These are phyloP conservation scores for Lyophyllum atratum DNA, from an alignment of 768 basidiomycete genomes.

Conservation along the genomic window DNA sequence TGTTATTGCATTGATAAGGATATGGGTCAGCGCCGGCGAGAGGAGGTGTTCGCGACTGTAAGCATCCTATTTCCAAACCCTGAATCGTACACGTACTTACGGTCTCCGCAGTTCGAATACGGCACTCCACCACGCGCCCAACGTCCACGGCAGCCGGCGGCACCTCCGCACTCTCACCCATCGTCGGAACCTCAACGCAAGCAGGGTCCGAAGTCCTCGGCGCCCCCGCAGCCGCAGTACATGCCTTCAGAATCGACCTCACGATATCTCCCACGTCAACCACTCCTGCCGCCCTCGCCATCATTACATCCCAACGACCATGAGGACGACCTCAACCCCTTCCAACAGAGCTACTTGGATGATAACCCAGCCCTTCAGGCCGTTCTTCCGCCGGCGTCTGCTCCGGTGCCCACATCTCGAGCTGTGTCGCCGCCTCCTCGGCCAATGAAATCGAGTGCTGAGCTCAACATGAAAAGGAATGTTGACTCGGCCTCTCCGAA, in stretches of 20 bases:
- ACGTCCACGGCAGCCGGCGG: constrained; percentile 7
- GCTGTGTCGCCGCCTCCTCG: constrained; percentile 12
- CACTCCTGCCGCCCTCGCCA: constrained; percentile 23
- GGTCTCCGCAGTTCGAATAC: constrained; percentile 33
- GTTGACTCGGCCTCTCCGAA: constrained; percentile 23
- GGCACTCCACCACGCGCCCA: constrained; percentile 20
- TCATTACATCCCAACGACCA: constrained; percentile 18
- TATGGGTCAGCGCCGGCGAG: constrained; percentile 37
- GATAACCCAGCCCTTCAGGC: constrained; percentile 21
- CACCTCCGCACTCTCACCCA: background rate
- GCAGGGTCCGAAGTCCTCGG: background rate
- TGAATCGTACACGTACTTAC: constrained; percentile 2
- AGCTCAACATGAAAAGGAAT: constrained; percentile 44
- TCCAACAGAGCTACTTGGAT: constrained; percentile 36
- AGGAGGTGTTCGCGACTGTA: constrained; percentile 44
- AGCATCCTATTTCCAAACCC: constrained; percentile 15
- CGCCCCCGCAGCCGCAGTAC: constrained; percentile 20
- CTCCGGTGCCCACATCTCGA: constrained; percentile 6
- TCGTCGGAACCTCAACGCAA: constrained; percentile 12
- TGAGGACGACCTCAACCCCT: constrained; percentile 44
- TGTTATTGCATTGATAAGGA: constrained; percentile 55
- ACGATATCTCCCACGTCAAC: constrained; percentile 28
- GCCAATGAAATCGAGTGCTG: constrained; percentile 37
- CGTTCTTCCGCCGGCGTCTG: constrained; percentile 13
- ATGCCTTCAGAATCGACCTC: constrained; percentile 22